Conservation (phyloP, 129 eudicot species). For the Ambrosia artemisiifolia region DNA sequence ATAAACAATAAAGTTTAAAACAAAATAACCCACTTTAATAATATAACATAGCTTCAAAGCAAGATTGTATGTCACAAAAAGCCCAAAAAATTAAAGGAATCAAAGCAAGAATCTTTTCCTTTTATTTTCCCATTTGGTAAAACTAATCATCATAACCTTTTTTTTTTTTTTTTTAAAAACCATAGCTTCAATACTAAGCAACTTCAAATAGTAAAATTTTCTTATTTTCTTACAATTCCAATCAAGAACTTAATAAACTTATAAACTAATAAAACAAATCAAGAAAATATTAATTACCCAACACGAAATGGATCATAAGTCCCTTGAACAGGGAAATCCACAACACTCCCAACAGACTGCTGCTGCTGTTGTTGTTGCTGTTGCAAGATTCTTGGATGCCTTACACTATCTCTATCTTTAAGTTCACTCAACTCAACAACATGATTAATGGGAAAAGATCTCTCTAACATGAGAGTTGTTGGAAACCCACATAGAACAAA, state of each 20-base stretch:
- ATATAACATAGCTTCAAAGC: not conserved
- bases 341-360: conserved; percentile 49
- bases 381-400: conserved; percentile 80
- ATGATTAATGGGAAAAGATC: conserved; percentile 61
- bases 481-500: conserved; percentile 47
- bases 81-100: conserved; percentile 1
- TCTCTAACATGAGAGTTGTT: conserved; percentile 55
- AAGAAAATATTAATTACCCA: conserved; percentile 51
- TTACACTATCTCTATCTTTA: conserved; percentile 49
- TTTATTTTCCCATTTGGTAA: not conserved
- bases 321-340: conserved; percentile 79
- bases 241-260: too few relatives aligned
- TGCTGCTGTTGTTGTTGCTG: conserved; percentile 22
- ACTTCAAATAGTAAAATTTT: not conserved
- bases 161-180: too few relatives aligned
- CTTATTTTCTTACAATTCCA: not conserved
- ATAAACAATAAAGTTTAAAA: not conserved
- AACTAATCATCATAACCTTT: conserved; percentile 14
- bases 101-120: conserved; percentile 23
- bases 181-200: conserved; percentile 9
- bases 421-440: conserved; percentile 67
- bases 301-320: conserved; percentile 85
- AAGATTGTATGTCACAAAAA: not conserved
- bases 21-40: not conserved
- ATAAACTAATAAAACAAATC: not conserved